These are phyloP conservation scores for Solanum hybrid DNA, from an alignment of 305 asterid genomes.

Conservation along the genomic window DNA sequence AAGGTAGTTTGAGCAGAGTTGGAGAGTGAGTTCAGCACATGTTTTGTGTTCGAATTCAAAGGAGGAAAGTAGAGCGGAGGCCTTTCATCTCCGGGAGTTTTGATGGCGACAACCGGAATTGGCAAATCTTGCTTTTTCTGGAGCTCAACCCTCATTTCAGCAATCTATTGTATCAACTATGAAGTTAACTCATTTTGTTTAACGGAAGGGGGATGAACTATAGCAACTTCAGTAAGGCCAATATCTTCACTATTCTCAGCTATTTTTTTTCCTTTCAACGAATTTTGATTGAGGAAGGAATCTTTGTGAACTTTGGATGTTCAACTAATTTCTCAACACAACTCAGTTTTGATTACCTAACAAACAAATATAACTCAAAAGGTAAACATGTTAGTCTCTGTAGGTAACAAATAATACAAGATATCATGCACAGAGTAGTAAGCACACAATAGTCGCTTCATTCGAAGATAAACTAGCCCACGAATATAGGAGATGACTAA, in stretches of 20 bases:
- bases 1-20: not conserved
- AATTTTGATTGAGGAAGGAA: not conserved
- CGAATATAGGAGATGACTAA: no score
- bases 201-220: not conserved
- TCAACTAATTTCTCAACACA: not conserved
- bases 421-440: not conserved
- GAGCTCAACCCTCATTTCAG: not conserved
- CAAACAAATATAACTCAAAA: no score
- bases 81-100: not conserved
- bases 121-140: not conserved
- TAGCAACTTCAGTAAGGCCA: not conserved
- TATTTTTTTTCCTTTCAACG: not conserved
- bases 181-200: not conserved
- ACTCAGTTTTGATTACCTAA: not conserved
- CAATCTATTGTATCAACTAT: not conserved
- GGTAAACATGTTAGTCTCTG: not conserved
- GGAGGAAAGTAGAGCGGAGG: not conserved
- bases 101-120: no score
- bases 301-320: not conserved
- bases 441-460: not conserved
- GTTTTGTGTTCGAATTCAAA: not conserved
- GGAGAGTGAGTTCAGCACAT: not conserved
- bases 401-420: not conserved
- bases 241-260: not conserved
- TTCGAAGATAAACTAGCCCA: not conserved